These are phyloP conservation scores for Trichoderma sp. DNA, from an alignment of 2,329 filamentous ascomycete species.

Conservation along the genomic window DNA sequence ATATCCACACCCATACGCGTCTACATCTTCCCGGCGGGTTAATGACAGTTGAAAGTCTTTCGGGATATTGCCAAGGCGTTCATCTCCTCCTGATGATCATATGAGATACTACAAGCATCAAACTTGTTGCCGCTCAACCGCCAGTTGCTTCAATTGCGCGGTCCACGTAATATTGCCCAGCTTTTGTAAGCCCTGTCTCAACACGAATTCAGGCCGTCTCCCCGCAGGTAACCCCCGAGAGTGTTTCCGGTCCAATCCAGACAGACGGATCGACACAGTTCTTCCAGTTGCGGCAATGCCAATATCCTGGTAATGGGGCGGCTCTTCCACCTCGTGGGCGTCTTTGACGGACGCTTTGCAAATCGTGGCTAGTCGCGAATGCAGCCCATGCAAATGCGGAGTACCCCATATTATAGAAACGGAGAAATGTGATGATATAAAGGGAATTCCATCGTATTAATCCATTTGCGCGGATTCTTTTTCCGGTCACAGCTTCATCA, in stretches of 20 bases:
- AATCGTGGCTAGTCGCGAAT: background rate
- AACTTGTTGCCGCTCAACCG: background rate
- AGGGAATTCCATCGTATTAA: background rate
- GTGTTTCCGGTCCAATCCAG: constrained; percentile 8
- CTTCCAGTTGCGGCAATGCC: background rate
- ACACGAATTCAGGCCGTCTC: background rate
- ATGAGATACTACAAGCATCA: background rate
- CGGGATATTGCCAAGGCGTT: background rate
- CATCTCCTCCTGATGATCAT: background rate
- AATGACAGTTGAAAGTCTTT: background rate
- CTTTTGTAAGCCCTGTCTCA: background rate
- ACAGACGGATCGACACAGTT: background rate
- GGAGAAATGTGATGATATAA: background rate
- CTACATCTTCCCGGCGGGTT: background rate
- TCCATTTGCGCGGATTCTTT: background rate
- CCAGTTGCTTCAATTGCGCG: background rate
- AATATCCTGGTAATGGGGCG: background rate
- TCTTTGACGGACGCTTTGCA: background rate
- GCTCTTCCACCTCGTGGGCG: background rate
- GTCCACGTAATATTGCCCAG: background rate
- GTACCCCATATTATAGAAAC: background rate
- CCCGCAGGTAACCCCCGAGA: background rate
- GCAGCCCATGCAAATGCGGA: background rate
- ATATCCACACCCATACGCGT: no score
- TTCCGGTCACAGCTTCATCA: background rate